Base-by-base conservation (phyloP, 2,329 filamentous ascomycete species). In the Hypoxylon sp. region DNA sequence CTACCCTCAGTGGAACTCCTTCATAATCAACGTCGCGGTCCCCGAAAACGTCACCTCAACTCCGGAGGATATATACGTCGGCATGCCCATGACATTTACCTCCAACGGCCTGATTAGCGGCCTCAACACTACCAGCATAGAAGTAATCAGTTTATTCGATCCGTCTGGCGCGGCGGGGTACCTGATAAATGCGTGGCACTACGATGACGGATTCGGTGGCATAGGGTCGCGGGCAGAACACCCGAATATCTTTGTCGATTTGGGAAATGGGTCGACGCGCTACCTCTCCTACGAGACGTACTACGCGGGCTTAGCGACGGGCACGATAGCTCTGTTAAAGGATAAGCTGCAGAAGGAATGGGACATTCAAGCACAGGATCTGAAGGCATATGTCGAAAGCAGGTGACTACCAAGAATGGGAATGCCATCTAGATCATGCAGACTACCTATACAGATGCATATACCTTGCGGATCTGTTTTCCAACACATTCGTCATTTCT, bases 271-370 rank as follows among this genome's bases (percentile, higher is more conserved):
- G 2, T 65, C 66, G 12, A 75, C 74, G 5, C 61, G 69, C 30
- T 71, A 73, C 41, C 51, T 75, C 8, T 75, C 73, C 16, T 75
- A 73, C 48, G 74, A 75, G 61, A 74, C 73, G 16, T 75, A 73
- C 43, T 75, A 75, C 45, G 45, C 65, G 5, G 71, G 69, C 4
- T 59, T 68, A 37, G 14, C 58, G 6, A 72, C 70, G 5, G 61
- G 55, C 4, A 25, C 46, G 5, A 63, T 75, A 7, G 63, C 61
- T 7, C 41, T 71, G 8, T 37, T 71, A 8, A 59, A 62, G 30
- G 48, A 55, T 2, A 47, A 63, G 47, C 51, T 73, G 29, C 66
- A 72, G 39, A 16, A 52, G 4, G 57, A 68, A 43, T 73, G 67
- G 30, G 68, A 71, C 9, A 47, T 56, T 7, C 71, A 74, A 45